Evolutionary conservation across 2,329 filamentous ascomycete species (phyloP), one percentile per base, ranked within the genome.

Genomic region (Xylariaceae sp.): DNA sequence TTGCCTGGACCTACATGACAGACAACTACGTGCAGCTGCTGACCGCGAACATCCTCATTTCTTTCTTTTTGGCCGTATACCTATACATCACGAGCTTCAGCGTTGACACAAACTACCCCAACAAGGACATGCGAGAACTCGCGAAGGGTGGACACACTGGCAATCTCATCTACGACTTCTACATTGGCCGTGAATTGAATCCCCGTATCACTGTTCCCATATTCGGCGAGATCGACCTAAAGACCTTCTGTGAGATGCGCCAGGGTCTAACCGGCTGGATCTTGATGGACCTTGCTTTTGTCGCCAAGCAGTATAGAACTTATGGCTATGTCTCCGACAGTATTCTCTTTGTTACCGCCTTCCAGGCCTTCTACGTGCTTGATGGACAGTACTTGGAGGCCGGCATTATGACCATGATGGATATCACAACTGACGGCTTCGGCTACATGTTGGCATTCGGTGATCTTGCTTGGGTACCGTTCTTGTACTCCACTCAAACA

Each of bases 381-480:
- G 92, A 97, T 62, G 83, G 84, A 12, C 82, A 89, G 55, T 91
- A 85, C 72, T 91, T 91, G 76, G 92, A 97, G 66, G 76, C 86
- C 0, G 86, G 89, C 2, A 86, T 97, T 50, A 72, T 96, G 55
- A 95, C 91, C 2, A 96, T 90, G 37, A 96, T 97, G 71, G 92
- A 97, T 64, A 86, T 96, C 55, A 95, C 86, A 39, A 88, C 83
- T 29, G 92, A 97, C 58, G 92, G 92, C 4, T 95, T 97, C 57
- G 92, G 92, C 45, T 90, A 88, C 71, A 97, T 97, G 92, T 77
- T 97, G 32, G 76, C 88, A 2, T 96, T 96, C 64, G 92, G 90
- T 45, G 92, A 97, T 60, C 75, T 96, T 6, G 87, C 86, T 50
- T 97, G 92, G 92, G 79, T 96, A 2, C 92, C 92, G 1, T 95